phyloP scores from a whole-genome alignment of 2,329 filamentous ascomycete genomes.

The Fusarium torulosum region DNA sequence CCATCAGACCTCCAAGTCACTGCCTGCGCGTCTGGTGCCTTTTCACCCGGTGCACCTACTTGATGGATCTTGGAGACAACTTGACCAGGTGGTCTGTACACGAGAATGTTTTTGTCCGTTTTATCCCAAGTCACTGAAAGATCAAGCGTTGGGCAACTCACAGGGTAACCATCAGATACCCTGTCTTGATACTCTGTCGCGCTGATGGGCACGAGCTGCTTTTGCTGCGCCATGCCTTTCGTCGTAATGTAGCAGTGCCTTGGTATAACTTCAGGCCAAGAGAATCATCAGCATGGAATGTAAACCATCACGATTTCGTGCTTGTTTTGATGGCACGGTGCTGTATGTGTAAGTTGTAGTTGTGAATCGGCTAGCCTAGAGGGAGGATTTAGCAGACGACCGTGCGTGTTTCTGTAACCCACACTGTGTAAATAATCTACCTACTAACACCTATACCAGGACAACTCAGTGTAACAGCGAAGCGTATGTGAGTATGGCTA shows the following conservation, averaged over 20 bases:
- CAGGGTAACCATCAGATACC: constrained; percentile 69
- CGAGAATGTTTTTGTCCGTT: constrained; percentile 75
- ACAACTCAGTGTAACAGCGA: not conserved
- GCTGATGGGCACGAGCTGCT: constrained; percentile 63
- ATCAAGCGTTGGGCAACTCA: constrained; percentile 88
- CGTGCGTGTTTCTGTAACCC: constrained; percentile 4
- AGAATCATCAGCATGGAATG: constrained; percentile 10
- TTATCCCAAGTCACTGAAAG: constrained; percentile 78
- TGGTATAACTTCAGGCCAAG: not conserved
- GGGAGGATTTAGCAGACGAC: not conserved
- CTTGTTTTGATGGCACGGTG: constrained; percentile 1
- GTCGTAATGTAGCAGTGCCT: constrained; percentile 9
- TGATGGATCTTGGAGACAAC: constrained; percentile 66
- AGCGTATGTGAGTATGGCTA: not conserved
- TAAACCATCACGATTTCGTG: not conserved
- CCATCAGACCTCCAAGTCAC: constrained; percentile 77
- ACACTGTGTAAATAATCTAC: constrained; percentile 9
- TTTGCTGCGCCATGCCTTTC: constrained; percentile 47
- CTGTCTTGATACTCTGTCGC: constrained; percentile 69
- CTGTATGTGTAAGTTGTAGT: constrained; percentile 29
- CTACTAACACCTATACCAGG: not conserved
- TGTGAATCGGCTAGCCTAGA: not conserved
- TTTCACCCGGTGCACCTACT: constrained; percentile 55
- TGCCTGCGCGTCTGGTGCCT: constrained; percentile 59
- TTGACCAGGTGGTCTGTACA: constrained; percentile 85